These are phyloP conservation scores for Poa pratensis DNA, from an alignment of 176 grass and related monocot species.

Conservation along the genomic window DNA sequence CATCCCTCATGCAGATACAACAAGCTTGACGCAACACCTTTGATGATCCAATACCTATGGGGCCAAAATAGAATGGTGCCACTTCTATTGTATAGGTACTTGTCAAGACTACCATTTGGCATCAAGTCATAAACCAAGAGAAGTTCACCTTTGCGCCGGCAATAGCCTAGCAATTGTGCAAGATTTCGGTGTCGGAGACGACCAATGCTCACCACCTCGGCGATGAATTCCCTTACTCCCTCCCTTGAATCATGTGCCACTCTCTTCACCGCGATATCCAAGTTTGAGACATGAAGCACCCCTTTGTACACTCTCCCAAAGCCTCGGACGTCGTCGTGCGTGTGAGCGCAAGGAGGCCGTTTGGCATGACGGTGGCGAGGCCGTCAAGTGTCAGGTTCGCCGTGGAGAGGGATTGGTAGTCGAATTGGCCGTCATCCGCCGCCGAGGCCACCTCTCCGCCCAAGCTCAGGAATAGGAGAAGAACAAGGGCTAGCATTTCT, in stretches of 20 bases:
- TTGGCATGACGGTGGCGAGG: conserved; percentile 11
- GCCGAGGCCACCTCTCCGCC: not conserved
- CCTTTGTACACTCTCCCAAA: conserved; percentile 48
- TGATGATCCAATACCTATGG: conserved; percentile 30
- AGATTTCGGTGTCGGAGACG: conserved; percentile 51
- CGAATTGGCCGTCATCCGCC: not conserved
- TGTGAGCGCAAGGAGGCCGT: conserved; percentile 34
- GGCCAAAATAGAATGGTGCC: not conserved
- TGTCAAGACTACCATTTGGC: conserved; percentile 56
- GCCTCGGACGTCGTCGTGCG: not conserved
- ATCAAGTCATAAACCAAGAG: conserved; percentile 60
- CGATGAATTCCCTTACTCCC: conserved; percentile 38
- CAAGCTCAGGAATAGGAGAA: not conserved
- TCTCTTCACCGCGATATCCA: conserved; percentile 42
- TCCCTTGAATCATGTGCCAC: conserved; percentile 33
- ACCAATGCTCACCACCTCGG: conserved; percentile 45
- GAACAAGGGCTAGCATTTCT: not conserved
- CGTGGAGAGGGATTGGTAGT: not conserved
- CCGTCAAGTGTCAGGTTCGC: conserved; percentile 7
- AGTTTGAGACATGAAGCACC: not conserved
- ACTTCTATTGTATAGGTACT: not conserved
- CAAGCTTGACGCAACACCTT: conserved; percentile 7
- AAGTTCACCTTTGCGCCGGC: conserved; percentile 40
- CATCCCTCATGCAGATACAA: conserved; percentile 44
- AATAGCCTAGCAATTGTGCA: conserved; percentile 47